Conservation (phyloP, 164 flowering plant species). For the Taxillus chinensis region DNA sequence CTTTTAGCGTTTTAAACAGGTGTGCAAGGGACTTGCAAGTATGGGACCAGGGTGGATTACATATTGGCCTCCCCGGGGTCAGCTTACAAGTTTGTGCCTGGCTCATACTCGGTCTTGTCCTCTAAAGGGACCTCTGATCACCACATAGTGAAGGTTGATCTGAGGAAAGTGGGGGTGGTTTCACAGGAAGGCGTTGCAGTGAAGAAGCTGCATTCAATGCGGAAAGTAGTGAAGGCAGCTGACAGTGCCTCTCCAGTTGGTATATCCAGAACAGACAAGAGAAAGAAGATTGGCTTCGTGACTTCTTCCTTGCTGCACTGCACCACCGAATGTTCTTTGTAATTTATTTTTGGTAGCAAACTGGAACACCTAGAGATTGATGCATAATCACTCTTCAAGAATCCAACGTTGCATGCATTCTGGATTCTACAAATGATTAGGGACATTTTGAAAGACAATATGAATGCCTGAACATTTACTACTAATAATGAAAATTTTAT, state of each 20-base stretch:
- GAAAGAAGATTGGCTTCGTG: neutral
- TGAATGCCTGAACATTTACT: no score
- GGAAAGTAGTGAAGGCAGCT: neutral
- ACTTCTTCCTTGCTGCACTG: neutral
- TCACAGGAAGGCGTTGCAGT: neutral
- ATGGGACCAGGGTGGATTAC: slow-evolving; percentile 92
- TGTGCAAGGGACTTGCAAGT: slow-evolving; percentile 98
- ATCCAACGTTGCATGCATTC: no score
- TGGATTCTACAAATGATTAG: no score
- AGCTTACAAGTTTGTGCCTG: slow-evolving; percentile 72
- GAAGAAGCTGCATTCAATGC: neutral
- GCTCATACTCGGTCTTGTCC: slow-evolving; percentile 82
- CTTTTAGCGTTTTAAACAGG: slow-evolving; percentile 24
- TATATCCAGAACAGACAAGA: neutral
- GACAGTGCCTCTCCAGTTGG: neutral
- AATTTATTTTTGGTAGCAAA: no score
- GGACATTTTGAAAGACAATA: no score
- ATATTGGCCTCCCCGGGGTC: slow-evolving; percentile 59
- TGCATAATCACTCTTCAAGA: no score
- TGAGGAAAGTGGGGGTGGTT: neutral
- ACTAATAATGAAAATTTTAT: no score
- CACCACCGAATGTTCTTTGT: no score
- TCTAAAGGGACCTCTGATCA: slow-evolving; percentile 98
- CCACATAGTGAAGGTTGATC: slow-evolving; percentile 48
- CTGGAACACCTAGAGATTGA: no score